Conservation (phyloP, 768 basidiomycete species). For the Porpolomopsis calyptriformis region DNA sequence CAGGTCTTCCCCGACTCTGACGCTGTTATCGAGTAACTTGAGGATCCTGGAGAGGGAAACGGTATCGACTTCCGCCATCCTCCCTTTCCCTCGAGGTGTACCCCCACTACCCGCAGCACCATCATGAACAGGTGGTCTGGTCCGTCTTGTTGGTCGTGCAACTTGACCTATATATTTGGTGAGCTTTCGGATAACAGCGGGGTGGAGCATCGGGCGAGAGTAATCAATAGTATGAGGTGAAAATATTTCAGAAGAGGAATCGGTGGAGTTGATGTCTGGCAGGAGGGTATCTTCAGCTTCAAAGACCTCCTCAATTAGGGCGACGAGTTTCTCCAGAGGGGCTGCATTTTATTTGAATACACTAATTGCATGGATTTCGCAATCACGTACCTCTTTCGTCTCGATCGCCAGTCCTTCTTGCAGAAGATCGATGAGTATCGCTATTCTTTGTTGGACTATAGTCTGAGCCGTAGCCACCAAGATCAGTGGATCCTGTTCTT, state of each 20-base stretch:
- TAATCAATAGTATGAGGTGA: conserved; percentile 49
- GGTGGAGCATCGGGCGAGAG: conserved; percentile 50
- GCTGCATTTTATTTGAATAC: conserved; percentile 24
- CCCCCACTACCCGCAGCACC: conserved; percentile 26
- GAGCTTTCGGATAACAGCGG: conserved; percentile 52
- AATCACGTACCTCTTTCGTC: conserved; percentile 56
- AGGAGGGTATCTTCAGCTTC: conserved; percentile 68
- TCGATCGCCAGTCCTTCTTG: conserved; percentile 57
- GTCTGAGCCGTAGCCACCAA: conserved; percentile 52
- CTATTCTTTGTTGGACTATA: conserved; percentile 20
- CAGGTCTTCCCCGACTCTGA: conserved; percentile 64
- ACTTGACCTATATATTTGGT: conserved; percentile 59
- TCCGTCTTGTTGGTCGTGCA: conserved; percentile 57
- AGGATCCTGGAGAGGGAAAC: conserved; percentile 52
- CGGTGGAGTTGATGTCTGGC: conserved; percentile 37
- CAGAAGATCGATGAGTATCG: conserved; percentile 38
- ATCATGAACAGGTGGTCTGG: conserved; percentile 29
- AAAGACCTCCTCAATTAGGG: conserved; percentile 76
- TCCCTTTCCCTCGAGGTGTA: conserved; percentile 41
- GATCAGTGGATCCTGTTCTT: conserved; percentile 30
- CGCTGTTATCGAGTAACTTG: conserved; percentile 70
- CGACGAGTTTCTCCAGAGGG: conserved; percentile 66
- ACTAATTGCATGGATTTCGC: background rate
- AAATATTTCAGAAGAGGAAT: conserved; percentile 53
- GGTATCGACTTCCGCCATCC: conserved; percentile 60